These are phyloP conservation scores for Trichoderma pleuroti DNA, from an alignment of 2,329 filamentous ascomycete genomes.

Conservation along the genomic window DNA sequence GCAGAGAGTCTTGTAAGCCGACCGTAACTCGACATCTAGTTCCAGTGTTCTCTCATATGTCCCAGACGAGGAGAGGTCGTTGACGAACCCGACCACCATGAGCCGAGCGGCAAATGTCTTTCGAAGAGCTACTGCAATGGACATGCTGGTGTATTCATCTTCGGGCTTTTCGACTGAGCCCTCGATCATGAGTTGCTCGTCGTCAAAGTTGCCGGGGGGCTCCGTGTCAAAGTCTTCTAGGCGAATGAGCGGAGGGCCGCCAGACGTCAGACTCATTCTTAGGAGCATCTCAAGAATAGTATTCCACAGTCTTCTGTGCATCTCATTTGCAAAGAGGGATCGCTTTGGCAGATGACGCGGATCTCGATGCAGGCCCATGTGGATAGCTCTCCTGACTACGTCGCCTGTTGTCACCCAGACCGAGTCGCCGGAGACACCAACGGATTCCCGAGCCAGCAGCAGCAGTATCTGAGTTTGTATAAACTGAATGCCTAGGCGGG, in stretches of 20 bases:
- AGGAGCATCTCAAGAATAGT: constrained; percentile 48
- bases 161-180: constrained; percentile 33
- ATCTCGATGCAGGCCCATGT: constrained; percentile 51
- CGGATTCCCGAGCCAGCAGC: constrained; percentile 40
- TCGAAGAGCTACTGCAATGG: constrained; percentile 41
- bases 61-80: constrained; percentile 35
- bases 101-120: constrained; percentile 43
- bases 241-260: constrained; percentile 44
- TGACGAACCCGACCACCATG: constrained; percentile 41
- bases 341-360: constrained; percentile 38
- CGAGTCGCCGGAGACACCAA: constrained; percentile 41
- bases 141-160: constrained; percentile 38
- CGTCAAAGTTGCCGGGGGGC: constrained; percentile 48
- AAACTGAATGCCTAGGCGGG: constrained; percentile 45
- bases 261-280: constrained; percentile 44
- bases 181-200: constrained; percentile 42
- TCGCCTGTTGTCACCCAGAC: constrained; percentile 46
- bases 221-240: constrained; percentile 47
- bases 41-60: constrained; percentile 45
- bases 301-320: constrained; percentile 51
- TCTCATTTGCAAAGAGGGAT: constrained; percentile 40
- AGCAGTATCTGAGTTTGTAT: constrained; percentile 48
- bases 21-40: constrained; percentile 41
- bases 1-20: constrained; percentile 41
- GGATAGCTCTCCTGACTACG: constrained; percentile 44